phyloP scores from a whole-genome alignment of 2,329 filamentous ascomycete species.

The Cladosporium halotolerans region DNA sequence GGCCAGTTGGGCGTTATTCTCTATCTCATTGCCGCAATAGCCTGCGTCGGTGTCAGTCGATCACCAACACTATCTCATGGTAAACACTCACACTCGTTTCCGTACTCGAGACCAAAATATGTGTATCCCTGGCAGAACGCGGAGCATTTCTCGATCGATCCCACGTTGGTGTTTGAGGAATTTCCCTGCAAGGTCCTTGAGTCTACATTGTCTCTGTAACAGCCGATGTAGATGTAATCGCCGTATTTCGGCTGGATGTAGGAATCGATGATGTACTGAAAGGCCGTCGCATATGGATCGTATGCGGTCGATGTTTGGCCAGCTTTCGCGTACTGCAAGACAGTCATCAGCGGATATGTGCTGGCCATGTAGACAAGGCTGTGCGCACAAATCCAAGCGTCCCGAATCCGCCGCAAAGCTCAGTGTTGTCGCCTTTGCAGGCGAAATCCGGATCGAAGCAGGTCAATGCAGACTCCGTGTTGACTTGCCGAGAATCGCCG shows the following conservation, averaged over 20 bases:
- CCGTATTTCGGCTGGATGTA: conserved; percentile 1
- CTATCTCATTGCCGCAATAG: conserved; percentile 2
- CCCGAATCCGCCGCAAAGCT: background rate
- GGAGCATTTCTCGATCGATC: background rate
- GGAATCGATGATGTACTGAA: conserved; percentile 7
- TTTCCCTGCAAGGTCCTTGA: background rate
- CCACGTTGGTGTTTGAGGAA: background rate
- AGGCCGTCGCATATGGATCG: conserved; percentile 1
- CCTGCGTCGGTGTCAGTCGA: background rate
- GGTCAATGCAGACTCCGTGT: background rate
- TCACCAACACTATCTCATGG: no score
- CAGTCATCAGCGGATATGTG: background rate
- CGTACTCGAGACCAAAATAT: conserved; percentile 2
- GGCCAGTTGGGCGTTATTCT: background rate
- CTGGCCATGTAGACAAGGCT: background rate
- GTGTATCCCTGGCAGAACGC: background rate
- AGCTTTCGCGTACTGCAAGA: background rate
- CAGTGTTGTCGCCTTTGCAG: background rate
- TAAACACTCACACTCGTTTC: background rate
- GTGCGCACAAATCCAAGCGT: background rate
- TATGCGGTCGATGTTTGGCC: conserved; percentile 1
- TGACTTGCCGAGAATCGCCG: conserved; percentile 1
- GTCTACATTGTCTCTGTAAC: background rate
- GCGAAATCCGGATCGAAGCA: background rate
- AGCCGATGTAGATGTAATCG: conserved; percentile 5